These are phyloP conservation scores for Jamesozyma gamospora DNA, from an alignment of 805 yeast genomes.

Conservation along the genomic window DNA sequence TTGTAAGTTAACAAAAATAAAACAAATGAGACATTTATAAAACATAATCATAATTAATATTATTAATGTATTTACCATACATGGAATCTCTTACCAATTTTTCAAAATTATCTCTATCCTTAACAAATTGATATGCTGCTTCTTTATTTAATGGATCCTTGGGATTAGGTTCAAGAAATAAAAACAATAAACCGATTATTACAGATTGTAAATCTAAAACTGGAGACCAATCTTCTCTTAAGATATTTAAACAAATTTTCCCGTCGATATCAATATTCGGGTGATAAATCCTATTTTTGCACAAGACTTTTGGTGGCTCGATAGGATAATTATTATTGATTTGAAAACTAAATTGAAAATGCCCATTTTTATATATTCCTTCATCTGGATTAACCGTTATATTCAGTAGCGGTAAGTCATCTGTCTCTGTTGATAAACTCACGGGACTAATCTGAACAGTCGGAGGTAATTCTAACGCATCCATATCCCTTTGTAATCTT, in stretches of 20 bases:
- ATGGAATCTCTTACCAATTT: slow-evolving; percentile 51
- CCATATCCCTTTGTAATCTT: slow-evolving; percentile 21
- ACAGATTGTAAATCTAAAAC: slow-evolving; percentile 74
- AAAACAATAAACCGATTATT: slow-evolving; percentile 72
- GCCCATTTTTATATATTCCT: slow-evolving; percentile 22
- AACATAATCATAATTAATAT: slow-evolving; percentile 56
- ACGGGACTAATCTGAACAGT: slow-evolving; percentile 9
- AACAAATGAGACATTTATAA: not conserved
- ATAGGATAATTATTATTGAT: slow-evolving; percentile 76
- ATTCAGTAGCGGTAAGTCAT: slow-evolving; percentile 10
- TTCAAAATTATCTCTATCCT: slow-evolving; percentile 40
- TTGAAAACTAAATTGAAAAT: slow-evolving; percentile 50
- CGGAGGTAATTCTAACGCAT: slow-evolving; percentile 19
- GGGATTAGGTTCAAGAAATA: slow-evolving; percentile 84
- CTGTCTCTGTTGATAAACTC: slow-evolving; percentile 4
- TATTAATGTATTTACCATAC: slow-evolving; percentile 60
- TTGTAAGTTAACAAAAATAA: not conserved
- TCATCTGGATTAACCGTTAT: slow-evolving; percentile 21
- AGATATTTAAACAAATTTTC: slow-evolving; percentile 80
- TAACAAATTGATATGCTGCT: slow-evolving; percentile 57
- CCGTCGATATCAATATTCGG: slow-evolving; percentile 91
- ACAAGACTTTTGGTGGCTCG: slow-evolving; percentile 79
- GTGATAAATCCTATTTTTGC: slow-evolving; percentile 68
- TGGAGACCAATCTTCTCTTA: slow-evolving; percentile 95
- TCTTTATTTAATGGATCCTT: slow-evolving; percentile 86